Evolutionary conservation across 139 green algal species (phyloP).

Genomic region (Chlamydomonas sp.): DNA sequence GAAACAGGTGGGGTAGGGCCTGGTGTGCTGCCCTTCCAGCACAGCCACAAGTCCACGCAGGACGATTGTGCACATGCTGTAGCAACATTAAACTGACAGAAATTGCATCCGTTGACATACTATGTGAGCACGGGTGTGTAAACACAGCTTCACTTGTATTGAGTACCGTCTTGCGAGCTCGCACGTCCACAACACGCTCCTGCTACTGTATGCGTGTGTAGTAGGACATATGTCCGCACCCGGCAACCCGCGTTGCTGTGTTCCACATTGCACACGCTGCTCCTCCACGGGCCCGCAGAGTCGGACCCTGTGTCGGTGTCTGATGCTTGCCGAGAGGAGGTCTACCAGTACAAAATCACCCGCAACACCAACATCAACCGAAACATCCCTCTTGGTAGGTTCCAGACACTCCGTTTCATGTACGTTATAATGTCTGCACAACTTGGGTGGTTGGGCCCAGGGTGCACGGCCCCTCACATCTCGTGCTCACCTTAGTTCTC

Average conservation of each 20-base stretch:
- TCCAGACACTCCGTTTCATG: neutral
- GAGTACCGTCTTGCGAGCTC: too few species aligned
- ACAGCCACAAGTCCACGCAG: too few species aligned
- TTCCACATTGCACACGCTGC: constrained; percentile 8
- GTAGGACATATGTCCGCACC: too few species aligned
- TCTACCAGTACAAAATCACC: constrained; percentile 63
- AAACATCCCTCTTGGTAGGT: constrained; percentile 78
- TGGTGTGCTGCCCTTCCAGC: too few species aligned
- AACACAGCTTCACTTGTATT: too few species aligned
- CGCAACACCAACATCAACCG: constrained; percentile 82
- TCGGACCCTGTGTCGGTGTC: constrained; percentile 17
- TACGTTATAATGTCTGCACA: neutral
- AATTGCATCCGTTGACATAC: too few species aligned
- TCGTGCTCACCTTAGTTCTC: neutral
- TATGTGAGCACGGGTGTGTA: too few species aligned
- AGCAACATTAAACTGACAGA: too few species aligned
- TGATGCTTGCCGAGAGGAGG: constrained; percentile 62
- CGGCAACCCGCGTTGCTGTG: neutral
- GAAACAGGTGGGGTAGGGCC: constrained; percentile 25
- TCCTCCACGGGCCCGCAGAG: neutral
- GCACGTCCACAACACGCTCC: too few species aligned
- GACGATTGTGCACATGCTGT: too few species aligned
- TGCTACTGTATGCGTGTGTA: too few species aligned
- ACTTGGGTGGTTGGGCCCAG: neutral
- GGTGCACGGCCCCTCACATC: neutral